phyloP scores from a whole-genome alignment of 192 early-diverging fungal species.

The Chytriomyces hyalinus region DNA sequence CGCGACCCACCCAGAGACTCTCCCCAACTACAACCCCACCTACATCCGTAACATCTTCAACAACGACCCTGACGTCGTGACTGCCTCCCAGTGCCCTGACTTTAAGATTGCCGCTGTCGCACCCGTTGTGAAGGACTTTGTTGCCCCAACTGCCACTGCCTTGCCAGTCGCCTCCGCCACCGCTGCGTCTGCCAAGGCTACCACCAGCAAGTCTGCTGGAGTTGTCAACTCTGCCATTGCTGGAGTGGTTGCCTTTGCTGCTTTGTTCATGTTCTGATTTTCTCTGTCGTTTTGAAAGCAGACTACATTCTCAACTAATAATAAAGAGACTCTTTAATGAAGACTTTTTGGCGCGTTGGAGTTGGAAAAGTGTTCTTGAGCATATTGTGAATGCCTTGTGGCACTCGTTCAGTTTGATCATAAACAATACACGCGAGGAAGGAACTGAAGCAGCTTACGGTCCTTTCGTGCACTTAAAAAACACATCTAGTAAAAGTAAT shows the following conservation, averaged over 20 bases:
- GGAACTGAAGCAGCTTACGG: no score
- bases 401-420: no score
- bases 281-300: no score
- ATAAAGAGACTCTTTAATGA: no score
- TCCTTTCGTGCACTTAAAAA: no score
- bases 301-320: no score
- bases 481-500: no score
- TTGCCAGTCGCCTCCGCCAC: not conserved
- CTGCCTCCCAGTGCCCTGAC: constrained; percentile 31
- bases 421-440: no score
- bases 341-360: no score
- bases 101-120: not conserved
- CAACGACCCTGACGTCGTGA: not conserved
- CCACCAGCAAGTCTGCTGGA: constrained; percentile 2
- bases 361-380: no score
- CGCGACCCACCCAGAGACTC: constrained; percentile 27
- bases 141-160: not conserved
- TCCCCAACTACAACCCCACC: constrained; percentile 32
- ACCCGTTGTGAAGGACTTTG: constrained; percentile 4
- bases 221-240: not conserved
- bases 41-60: constrained; percentile 42
- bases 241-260: constrained; percentile 7
- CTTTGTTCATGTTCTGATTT: not conserved
- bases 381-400: no score
- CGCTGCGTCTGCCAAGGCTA: not conserved